These are phyloP conservation scores for Spathaspora hagerdaliae DNA, from an alignment of 805 yeast genomes.

Conservation along the genomic window DNA sequence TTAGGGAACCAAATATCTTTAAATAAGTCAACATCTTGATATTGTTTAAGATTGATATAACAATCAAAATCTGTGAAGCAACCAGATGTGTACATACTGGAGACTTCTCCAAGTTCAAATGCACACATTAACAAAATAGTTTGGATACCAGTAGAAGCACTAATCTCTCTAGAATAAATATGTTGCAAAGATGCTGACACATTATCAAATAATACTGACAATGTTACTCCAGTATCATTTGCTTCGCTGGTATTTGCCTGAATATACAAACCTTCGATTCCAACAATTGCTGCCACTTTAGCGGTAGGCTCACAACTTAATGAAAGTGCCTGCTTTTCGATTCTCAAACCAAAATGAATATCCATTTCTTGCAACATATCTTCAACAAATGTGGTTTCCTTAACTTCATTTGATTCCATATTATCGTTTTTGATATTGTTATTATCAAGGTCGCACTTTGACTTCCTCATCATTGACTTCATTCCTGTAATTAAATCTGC, in stretches of 20 bases:
- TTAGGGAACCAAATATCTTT: slow-evolving; percentile 75
- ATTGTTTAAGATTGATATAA: slow-evolving; percentile 73
- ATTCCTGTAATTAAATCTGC: slow-evolving; percentile 52
- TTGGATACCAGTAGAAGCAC: slow-evolving; percentile 59
- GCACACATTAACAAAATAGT: slow-evolving; percentile 47
- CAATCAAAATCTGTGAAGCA: slow-evolving; percentile 53
- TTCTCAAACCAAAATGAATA: slow-evolving; percentile 55
- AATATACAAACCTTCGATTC: slow-evolving; percentile 63
- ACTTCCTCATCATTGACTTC: slow-evolving; percentile 42
- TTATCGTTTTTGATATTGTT: not conserved
- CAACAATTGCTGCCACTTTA: slow-evolving; percentile 81
- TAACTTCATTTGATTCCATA: slow-evolving; percentile 21
- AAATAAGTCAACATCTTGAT: slow-evolving; percentile 82
- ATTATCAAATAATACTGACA: slow-evolving; percentile 48
- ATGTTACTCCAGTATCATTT: slow-evolving; percentile 32
- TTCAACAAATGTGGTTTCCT: slow-evolving; percentile 10
- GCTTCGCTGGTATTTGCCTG: slow-evolving; percentile 50
- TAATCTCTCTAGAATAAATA: slow-evolving; percentile 82
- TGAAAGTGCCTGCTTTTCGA: slow-evolving; percentile 70
- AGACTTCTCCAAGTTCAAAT: slow-evolving; percentile 37
- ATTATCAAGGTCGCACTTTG: not conserved
- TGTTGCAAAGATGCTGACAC: slow-evolving; percentile 78
- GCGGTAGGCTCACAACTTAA: slow-evolving; percentile 94
- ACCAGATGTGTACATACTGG: slow-evolving; percentile 47
- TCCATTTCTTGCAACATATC: slow-evolving; percentile 52